Conservation (phyloP, 331 rosid genomes). For the Stylosanthes scabra region DNA sequence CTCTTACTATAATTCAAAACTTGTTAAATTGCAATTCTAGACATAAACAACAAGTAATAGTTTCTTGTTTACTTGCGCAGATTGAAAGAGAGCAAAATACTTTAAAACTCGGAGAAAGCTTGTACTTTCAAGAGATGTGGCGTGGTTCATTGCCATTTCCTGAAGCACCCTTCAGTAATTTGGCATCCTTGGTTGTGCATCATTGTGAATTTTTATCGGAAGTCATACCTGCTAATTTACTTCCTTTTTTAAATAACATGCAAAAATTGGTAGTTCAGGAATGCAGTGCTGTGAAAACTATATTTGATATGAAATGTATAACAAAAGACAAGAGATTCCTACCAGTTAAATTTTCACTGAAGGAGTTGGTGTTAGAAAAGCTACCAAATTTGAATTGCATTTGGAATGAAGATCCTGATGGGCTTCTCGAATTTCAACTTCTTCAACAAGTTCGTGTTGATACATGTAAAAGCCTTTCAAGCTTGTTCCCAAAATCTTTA, state of each 20-base stretch:
- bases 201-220: background rate
- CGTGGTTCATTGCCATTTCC: too few species aligned
- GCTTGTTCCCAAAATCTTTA: slow-evolving; percentile 24
- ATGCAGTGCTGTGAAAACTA: background rate
- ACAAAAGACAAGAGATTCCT: background rate
- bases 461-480: background rate
- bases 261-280: background rate
- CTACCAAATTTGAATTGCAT: slow-evolving; percentile 3
- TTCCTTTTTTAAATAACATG: background rate
- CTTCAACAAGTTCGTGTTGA: background rate
- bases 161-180: background rate
- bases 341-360: background rate
- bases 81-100: too few species aligned
- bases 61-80: background rate
- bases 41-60: background rate
- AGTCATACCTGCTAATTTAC: background rate
- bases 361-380: background rate
- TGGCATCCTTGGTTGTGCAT: background rate
- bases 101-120: too few species aligned
- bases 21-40: too few species aligned
- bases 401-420: slow-evolving; percentile 13
- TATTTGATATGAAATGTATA: background rate
- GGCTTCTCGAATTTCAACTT: background rate
- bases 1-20: too few species aligned
- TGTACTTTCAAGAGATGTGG: too few species aligned